These are phyloP conservation scores for Zangia roseola DNA, from an alignment of 768 basidiomycete species.

Conservation along the genomic window DNA sequence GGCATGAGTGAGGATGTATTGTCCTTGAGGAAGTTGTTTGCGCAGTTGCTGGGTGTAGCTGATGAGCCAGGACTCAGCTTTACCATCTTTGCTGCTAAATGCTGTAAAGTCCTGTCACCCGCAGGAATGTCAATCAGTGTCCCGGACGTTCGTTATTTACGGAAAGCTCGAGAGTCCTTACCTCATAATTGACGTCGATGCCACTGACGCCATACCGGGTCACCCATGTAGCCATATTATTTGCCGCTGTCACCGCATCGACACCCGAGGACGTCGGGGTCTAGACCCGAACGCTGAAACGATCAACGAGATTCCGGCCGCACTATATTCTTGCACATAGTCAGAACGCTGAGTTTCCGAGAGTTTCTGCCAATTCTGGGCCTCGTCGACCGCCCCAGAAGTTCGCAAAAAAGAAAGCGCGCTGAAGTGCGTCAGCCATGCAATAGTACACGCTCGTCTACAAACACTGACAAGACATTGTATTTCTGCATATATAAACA, in stretches of 20 bases:
- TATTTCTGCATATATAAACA: conserved; percentile 25
- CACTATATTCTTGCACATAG: conserved; percentile 47
- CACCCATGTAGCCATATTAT: conserved; percentile 46
- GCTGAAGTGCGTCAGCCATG: conserved; percentile 15
- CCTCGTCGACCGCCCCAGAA: conserved; percentile 46
- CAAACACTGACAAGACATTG: conserved; percentile 33
- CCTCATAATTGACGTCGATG: conserved; percentile 55
- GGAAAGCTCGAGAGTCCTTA: neutral
- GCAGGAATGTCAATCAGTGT: conserved; percentile 3
- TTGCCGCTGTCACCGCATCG: conserved; percentile 40
- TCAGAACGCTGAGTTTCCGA: conserved; percentile 40
- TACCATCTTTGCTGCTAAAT: conserved; percentile 35
- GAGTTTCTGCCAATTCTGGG: conserved; percentile 43
- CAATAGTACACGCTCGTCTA: neutral
- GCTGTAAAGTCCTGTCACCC: conserved; percentile 31
- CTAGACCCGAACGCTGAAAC: conserved; percentile 54
- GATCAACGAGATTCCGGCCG: conserved; percentile 57
- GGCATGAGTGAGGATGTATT: conserved; percentile 36
- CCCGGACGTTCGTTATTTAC: too few relatives aligned
- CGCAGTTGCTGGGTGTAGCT: conserved; percentile 33
- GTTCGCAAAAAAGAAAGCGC: conserved; percentile 43
- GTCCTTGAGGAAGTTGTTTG: conserved; percentile 29
- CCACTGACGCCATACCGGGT: conserved; percentile 47
- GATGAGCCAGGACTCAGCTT: conserved; percentile 36
- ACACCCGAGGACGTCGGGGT: conserved; percentile 42